Evolutionary conservation across 2,329 filamentous ascomycete genomes (phyloP).

Genomic region (Alternaria longipes): DNA sequence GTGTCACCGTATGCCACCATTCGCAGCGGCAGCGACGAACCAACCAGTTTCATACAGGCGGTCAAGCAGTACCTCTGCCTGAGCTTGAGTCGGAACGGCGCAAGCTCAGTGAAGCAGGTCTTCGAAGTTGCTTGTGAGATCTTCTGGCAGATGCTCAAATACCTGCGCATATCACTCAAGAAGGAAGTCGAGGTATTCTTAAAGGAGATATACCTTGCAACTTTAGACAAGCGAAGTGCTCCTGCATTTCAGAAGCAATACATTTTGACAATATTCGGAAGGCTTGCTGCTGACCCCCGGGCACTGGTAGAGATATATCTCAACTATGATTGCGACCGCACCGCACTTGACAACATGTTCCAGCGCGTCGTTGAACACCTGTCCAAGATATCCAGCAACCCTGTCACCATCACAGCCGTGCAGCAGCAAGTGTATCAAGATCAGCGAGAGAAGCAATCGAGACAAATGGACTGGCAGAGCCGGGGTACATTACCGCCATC

Average conservation of each 20-base stretch:
- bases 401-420: constrained; percentile 75
- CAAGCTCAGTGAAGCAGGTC: constrained; percentile 88
- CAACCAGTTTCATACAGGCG: constrained; percentile 90
- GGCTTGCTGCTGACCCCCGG: constrained; percentile 84
- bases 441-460: constrained; percentile 68
- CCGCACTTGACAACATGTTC: constrained; percentile 93
- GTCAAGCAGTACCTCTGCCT: constrained; percentile 97
- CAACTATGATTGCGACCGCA: constrained; percentile 97
- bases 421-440: constrained; percentile 92
- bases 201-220: constrained; percentile 95
- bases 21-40: constrained; percentile 86
- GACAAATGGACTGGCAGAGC: constrained; percentile 81
- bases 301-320: constrained; percentile 94
- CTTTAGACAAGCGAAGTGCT: constrained; percentile 86
- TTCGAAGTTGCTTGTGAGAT: constrained; percentile 98
- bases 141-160: constrained; percentile 96
- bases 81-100: constrained; percentile 92
- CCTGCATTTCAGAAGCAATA: constrained; percentile 91
- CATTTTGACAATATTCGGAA: constrained; percentile 84
- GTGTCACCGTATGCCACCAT: constrained; percentile 92
- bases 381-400: constrained; percentile 82
- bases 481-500: constrained; percentile 86
- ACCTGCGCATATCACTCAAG: constrained; percentile 93
- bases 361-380: constrained; percentile 93
- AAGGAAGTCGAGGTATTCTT: constrained; percentile 98